Base-by-base conservation (phyloP, 2,329 filamentous ascomycete species). In the Aspergillus aculeatus region DNA sequence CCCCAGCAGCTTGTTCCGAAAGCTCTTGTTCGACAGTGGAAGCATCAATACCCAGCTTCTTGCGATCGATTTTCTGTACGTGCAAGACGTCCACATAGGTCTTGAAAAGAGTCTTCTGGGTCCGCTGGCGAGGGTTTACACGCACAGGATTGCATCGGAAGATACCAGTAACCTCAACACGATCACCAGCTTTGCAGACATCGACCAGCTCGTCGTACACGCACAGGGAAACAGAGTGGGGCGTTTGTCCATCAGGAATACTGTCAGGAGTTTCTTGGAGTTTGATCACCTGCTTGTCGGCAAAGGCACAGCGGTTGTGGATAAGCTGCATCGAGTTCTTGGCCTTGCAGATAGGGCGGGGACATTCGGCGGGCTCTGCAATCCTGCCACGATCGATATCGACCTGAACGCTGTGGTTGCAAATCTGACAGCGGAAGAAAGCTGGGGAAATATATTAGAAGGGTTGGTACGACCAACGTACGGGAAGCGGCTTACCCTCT, bases 241-340 rank as follows among this genome's bases (percentile, higher is more conserved):
- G 95, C 21, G 95, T 99, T 78, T 99, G 95, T 19, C 95, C 95
- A 66, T 96, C 90, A 52, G 95, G 95, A 19, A 99, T 90, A 41
- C 87, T 91, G 75, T 99, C 95, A 0, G 95, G 95, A 0, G 95
- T 99, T 77, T 99, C 95, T 77, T 99, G 95, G 47, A 99, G 83
- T 76, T 99, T 99, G 79, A 99, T 96, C 61, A 99, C 92, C 75
- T 99, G 95, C 81, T 99, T 99, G 75, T 99, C 95, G 57, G 93
- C 89, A 71, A 99, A 99, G 9, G 86, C 85, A 67, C 92, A 98
- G 62, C 95, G 89, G 77, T 99, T 99, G 81, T 99, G 95, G 21
- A 98, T 85, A 67, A 99, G 96, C 72, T 97, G 91, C 94, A 99
- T 98, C 1, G 94, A 96, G 78, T 99, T 98, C 73, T 89, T 90